Evolutionary conservation across 352 stramenopile species (phyloP).

Genomic region (Phytophthora ohioensis): DNA sequence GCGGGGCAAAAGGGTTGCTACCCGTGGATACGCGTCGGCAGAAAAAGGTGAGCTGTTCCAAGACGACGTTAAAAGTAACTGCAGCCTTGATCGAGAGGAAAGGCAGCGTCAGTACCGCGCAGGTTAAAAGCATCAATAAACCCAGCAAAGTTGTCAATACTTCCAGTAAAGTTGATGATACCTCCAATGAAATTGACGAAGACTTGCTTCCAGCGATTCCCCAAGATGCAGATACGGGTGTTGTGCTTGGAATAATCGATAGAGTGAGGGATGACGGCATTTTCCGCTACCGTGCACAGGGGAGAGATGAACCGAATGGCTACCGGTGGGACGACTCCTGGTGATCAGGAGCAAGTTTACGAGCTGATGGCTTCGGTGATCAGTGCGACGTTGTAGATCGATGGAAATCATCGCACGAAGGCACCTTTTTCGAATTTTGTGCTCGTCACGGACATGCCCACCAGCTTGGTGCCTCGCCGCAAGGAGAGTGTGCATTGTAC

Average conservation of each 20-base stretch:
- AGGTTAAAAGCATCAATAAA: not conserved
- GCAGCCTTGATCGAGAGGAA: too few relatives aligned
- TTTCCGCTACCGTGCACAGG: not conserved
- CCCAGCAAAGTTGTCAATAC: not conserved
- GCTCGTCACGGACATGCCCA: not conserved
- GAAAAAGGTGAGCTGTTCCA: too few relatives aligned
- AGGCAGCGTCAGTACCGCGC: too few relatives aligned
- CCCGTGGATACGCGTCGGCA: not conserved
- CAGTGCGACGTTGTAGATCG: not conserved
- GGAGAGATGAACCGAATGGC: not conserved
- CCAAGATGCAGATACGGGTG: conserved; percentile 10
- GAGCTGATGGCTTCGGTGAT: not conserved
- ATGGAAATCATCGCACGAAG: not conserved
- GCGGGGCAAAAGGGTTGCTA: conserved; percentile 1
- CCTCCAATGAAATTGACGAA: not conserved
- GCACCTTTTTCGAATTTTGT: not conserved
- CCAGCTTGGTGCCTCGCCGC: not conserved
- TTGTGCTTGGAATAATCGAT: conserved; percentile 4
- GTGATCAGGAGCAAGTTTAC: not conserved
- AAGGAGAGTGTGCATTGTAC: not conserved
- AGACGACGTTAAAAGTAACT: too few relatives aligned
- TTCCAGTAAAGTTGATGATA: not conserved
- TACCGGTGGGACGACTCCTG: not conserved
- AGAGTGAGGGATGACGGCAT: too few relatives aligned
- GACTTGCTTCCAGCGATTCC: not conserved